Evolutionary conservation across 768 basidiomycete genomes (phyloP).

Genomic region (Aureoboletus auriporus): DNA sequence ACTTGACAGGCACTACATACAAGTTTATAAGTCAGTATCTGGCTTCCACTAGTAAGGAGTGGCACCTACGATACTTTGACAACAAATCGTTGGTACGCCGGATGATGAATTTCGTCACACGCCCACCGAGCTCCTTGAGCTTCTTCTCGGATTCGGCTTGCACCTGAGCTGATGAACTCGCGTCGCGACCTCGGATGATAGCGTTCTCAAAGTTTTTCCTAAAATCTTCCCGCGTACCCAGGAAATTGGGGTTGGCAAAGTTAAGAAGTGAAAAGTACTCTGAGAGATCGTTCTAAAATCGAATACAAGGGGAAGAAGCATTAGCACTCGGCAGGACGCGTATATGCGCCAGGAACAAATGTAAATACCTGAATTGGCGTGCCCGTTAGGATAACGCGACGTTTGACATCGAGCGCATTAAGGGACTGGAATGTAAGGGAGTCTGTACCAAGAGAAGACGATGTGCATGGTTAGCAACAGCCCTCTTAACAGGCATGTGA

Average conservation of each 20-base stretch:
- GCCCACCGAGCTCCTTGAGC: conserved; percentile 81
- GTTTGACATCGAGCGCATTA: conserved; percentile 76
- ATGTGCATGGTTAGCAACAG: background rate
- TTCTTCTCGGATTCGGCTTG: conserved; percentile 86
- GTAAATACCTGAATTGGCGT: conserved; percentile 78
- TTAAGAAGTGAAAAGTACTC: conserved; percentile 93
- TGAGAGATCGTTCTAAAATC: conserved; percentile 79
- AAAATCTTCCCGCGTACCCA: conserved; percentile 87
- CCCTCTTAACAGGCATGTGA: background rate
- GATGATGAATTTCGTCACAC: conserved; percentile 93
- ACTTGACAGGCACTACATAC: conserved; percentile 89
- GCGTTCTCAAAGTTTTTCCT: conserved; percentile 92
- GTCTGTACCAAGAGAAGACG: conserved; percentile 42
- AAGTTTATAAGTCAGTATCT: conserved; percentile 6
- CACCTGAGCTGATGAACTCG: conserved; percentile 72
- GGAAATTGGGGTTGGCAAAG: conserved; percentile 88
- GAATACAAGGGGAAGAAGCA: background rate
- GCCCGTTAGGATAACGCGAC: conserved; percentile 90
- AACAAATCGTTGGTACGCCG: conserved; percentile 90
- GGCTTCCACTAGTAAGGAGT: background rate
- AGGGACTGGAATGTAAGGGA: conserved; percentile 85
- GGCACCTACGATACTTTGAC: conserved; percentile 83
- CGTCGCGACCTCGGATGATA: conserved; percentile 88
- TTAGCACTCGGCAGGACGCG: conserved; percentile 1
- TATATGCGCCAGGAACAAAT: conserved; percentile 1